Evolutionary conservation across 2,329 filamentous ascomycete species (phyloP), one percentile per base, ranked within the genome.

Genomic region (Nemania serpens): DNA sequence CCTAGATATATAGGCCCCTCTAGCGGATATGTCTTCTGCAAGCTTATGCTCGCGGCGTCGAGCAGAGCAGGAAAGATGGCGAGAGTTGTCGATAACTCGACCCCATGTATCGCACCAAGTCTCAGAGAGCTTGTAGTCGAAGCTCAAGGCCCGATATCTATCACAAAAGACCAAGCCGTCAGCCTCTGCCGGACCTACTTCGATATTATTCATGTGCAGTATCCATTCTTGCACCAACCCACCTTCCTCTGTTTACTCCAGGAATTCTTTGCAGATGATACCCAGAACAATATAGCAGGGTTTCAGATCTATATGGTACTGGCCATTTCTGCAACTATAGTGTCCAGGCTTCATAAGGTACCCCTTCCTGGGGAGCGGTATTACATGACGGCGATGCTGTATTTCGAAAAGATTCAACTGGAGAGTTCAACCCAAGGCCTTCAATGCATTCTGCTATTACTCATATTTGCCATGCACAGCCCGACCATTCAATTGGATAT

Each of bases 231-330:
- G 0, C 82, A 84, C 58, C 71, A 75, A 13, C 77, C 75, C 0
- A 75, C 77, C 0, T 81, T 81, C 42, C 66, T 76, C 41, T 63
- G 68, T 9, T 66, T 69, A 2, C 66, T 79, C 15, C 63, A 77
- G 1, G 66, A 71, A 11, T 69, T 78, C 1, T 81, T 81, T 46
- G 62, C 65, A 0, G 60, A 69, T 2, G 69, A 71, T 0, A 56
- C 65, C 3, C 61, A 63, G 4, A 70, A 74, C 1, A 71, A 77
- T 0, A 67, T 73, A 0, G 71, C 70, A 2, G 67, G 69, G 0
- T 84, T 84, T 43, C 82, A 84, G 54, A 75, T 81, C 1, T 81
- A 77, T 46, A 84, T 84, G 82, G 81, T 85, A 0, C 62, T 85
- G 2, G 82, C 81, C 0, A 78, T 84, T 20, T 76, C 78, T 2